Evolutionary conservation across 345 rosid species (phyloP), one percentile per base, ranked within the genome.

Genomic region (Eutrema yunnanense): DNA sequence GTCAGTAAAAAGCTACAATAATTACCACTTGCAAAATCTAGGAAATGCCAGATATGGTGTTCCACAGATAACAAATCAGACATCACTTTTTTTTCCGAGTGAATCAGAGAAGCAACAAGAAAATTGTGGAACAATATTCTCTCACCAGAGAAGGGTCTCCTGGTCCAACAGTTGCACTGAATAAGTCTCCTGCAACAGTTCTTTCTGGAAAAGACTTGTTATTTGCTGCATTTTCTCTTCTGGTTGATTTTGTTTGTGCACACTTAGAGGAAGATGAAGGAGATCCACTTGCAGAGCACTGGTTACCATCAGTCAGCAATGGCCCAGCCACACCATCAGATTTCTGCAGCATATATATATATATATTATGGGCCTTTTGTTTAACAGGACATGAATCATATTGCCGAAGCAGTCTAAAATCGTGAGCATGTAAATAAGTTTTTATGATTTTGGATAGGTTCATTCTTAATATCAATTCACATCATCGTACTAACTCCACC

Each of bases 171-270:
- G 86, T 63, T 40, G 80, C 87, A 81, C 87, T 73, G 75, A 90
- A 87, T 81, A 87, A 81, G 58, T 88, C 88, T 69, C 93, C 89
- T 7, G 96, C 87, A 74, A 75, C 90, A 58, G 86, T 83, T 80
- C 85, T 86, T 80, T 84, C 89, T 2, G 92, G 92, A 76, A 81
- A 83, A 50, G 90, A 83, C 65, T 81, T 84, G 42, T 63, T 69
- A 56, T 73, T 33, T 3, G 82, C 50, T 40, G 82, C 62, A 76
- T 74, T 86, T 48, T 82, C 92, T 77, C 80, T 84, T 72, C 51
- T 83, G 70, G 75, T 49, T 62, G 96, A 84, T 84, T 83, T 92
- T 79, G 89, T 84, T 69, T 88, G 88, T 57, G 81, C 80, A 66
- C 80, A 84, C 77, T 82, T 87, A 52, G 92, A 84, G 73, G 81